Evolutionary conservation across 2,329 filamentous ascomycete species (phyloP).

Genomic region (Neospermospora avenae): DNA sequence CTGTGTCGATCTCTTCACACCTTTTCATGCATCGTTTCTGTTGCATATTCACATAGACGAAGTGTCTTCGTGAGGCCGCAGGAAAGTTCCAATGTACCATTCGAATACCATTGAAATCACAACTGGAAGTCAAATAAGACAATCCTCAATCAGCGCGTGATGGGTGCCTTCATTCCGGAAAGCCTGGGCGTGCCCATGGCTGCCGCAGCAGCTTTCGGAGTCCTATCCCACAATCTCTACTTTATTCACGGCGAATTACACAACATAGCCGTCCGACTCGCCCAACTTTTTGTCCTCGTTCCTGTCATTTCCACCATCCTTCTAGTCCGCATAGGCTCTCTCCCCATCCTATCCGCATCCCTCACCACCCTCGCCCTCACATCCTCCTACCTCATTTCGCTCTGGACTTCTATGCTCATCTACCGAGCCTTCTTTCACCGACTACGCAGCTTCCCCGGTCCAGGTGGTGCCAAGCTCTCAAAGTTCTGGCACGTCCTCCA

Average conservation of each 20-base stretch:
- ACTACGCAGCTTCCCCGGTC: constrained; percentile 32
- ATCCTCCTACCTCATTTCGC: constrained; percentile 7
- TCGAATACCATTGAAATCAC: too few species aligned
- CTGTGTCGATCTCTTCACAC: too few species aligned
- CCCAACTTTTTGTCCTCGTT: constrained; percentile 4
- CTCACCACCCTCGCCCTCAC: constrained; percentile 5
- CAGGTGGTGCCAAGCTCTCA: constrained; percentile 20
- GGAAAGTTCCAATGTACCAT: too few species aligned
- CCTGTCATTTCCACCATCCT: neutral
- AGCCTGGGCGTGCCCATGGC: too few species aligned
- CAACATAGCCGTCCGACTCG: constrained; percentile 3
- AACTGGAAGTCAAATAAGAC: too few species aligned
- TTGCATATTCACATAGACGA: too few species aligned
- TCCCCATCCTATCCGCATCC: neutral
- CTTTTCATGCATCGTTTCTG: too few species aligned
- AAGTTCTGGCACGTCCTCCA: constrained; percentile 24
- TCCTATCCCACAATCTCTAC: constrained; percentile 19
- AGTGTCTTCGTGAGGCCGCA: too few species aligned
- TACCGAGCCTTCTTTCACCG: constrained; percentile 49
- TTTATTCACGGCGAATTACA: constrained; percentile 30
- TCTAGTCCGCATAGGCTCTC: neutral
- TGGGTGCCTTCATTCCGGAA: too few species aligned
- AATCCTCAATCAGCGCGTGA: too few species aligned
- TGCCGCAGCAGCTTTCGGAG: neutral
- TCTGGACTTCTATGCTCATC: constrained; percentile 49